Percentiles rank a stretch among this genome's conserved stretches.
phyloP scores from a whole-genome alignment of 768 basidiomycete species.

The Leccinellum albellum region DNA sequence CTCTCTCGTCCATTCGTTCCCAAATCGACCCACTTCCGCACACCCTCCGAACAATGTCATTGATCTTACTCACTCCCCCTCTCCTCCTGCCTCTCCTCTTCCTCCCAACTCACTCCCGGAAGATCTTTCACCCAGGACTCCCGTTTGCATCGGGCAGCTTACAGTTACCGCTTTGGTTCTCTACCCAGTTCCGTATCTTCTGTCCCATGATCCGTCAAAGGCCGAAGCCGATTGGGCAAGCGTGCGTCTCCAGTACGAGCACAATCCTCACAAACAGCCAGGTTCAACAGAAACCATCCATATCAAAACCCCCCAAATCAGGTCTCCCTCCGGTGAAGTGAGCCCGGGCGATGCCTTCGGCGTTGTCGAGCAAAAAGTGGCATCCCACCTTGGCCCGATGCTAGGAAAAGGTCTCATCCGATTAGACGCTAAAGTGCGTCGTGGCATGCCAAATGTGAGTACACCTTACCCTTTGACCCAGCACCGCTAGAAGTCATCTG shows the following conservation, averaged over 20 bases:
- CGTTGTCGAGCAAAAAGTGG: constrained; percentile 84
- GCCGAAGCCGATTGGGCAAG: constrained; percentile 60
- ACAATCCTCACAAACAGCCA: constrained; percentile 48
- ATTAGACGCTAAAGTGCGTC: constrained; percentile 71
- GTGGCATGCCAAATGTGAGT: constrained; percentile 60
- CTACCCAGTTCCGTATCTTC: constrained; percentile 73
- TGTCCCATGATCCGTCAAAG: constrained; percentile 37
- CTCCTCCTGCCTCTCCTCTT: constrained; percentile 40
- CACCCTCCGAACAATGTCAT: constrained; percentile 53
- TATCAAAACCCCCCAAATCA: constrained; percentile 60
- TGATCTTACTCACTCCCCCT: constrained; percentile 70
- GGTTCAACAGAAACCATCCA: constrained; percentile 69
- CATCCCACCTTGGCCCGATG: constrained; percentile 76
- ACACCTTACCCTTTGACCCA: constrained; percentile 15
- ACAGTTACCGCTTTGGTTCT: constrained; percentile 79
- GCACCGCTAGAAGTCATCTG: constrained; percentile 14
- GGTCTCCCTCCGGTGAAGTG: constrained; percentile 50
- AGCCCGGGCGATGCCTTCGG: constrained; percentile 67
- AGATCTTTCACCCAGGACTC: constrained; percentile 73
- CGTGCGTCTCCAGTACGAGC: constrained; percentile 71
- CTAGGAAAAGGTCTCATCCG: constrained; percentile 80
- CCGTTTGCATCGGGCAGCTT: constrained; percentile 85
- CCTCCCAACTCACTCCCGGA: constrained; percentile 39
- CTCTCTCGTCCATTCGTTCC: constrained; percentile 20
- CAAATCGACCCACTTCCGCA: constrained; percentile 19